A percentile compares a stretch with the other conserved stretches of the same genome.
These are phyloP conservation scores for Hymenoscyphus infarciens DNA, from an alignment of 2,329 filamentous ascomycete genomes.

Conservation along the genomic window DNA sequence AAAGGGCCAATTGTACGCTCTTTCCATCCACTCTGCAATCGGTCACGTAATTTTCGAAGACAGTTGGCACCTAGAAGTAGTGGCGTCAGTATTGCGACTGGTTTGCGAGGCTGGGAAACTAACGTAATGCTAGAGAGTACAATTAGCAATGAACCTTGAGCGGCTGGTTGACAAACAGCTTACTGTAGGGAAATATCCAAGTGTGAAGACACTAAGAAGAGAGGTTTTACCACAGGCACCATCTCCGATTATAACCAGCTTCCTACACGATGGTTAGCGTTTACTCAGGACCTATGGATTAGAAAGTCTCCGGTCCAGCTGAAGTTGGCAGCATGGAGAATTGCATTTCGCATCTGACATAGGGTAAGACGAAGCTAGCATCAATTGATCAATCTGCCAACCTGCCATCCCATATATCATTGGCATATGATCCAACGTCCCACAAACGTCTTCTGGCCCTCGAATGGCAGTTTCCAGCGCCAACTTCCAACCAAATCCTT, in stretches of 20 bases:
- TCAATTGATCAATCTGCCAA: constrained; percentile 7
- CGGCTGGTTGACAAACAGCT: constrained; percentile 37
- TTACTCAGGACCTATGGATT: not conserved
- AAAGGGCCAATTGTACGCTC: constrained; percentile 94
- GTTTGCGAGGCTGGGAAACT: constrained; percentile 12
- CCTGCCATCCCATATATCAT: not conserved
- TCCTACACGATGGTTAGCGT: constrained; percentile 52
- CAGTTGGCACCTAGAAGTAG: constrained; percentile 76
- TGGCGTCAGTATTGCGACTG: constrained; percentile 39
- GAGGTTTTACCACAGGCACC: constrained; percentile 98
- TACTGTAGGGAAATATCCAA: constrained; percentile 97
- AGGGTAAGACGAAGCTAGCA: not conserved
- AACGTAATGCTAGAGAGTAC: constrained; percentile 47
- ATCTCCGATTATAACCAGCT: constrained; percentile 94
- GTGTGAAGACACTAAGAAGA: constrained; percentile 93
- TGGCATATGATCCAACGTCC: not conserved
- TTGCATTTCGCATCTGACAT: not conserved
- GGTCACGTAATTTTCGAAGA: constrained; percentile 99
- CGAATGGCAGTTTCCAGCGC: not conserved
- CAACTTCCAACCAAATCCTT: not conserved
- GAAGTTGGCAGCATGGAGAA: not conserved
- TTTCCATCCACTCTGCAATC: constrained; percentile 98
- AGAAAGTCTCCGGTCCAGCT: not conserved
- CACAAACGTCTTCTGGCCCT: not conserved
- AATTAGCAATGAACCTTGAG: constrained; percentile 32